Conservation (phyloP, 345 rosid genomes). For the thale cress (Arabidopsis thaliana) region TAIR10.1 NC_003074.8:18430001-18430500, state of each 20-base stretch:
- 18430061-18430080: neutral
- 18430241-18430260: neutral
- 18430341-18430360: conserved; percentile 10
- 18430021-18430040: neutral
- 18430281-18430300: conserved; percentile 35
- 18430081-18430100: neutral
- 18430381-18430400: neutral
- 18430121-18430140: neutral
- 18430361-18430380: neutral
- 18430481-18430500: neutral
- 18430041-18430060: neutral
- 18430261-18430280: conserved; percentile 21
- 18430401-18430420: neutral
- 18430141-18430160: neutral
- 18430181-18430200: neutral
- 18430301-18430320: conserved; percentile 50
- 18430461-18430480: conserved; percentile 9
- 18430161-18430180: conserved; percentile 4
- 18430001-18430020: neutral
- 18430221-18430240: neutral
- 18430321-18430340: conserved; percentile 40
- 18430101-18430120: neutral
- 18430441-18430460: neutral
- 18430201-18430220: conserved; percentile 15
- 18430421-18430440: neutral